A percentile compares a stretch with the other conserved stretches of the same genome.
Conservation (phyloP, 202 grass and related monocot species). For the Brachypodium distachyon region DNA sequence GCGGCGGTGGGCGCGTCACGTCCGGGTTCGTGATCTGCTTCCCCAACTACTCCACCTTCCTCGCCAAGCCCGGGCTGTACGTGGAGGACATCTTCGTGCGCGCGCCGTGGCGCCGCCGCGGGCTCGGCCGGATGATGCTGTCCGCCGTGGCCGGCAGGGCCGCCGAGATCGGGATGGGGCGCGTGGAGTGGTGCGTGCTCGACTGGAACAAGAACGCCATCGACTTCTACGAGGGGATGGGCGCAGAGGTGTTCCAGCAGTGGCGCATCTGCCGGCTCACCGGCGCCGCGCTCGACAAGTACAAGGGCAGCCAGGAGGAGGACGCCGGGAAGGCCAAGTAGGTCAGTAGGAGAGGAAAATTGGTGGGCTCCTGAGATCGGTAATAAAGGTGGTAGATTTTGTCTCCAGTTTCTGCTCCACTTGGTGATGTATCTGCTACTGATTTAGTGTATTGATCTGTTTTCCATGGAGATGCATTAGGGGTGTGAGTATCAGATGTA, state of each 20-base stretch:
- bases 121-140: slow-evolving; percentile 75
- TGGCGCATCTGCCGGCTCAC: slow-evolving; percentile 85
- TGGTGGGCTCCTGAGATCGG: background rate
- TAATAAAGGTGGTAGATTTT: slow-evolving; percentile 22
- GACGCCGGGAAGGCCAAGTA: background rate
- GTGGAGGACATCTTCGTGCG: slow-evolving; percentile 78
- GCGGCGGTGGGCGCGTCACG: slow-evolving; percentile 17
- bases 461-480: background rate
- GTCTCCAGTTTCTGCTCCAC: background rate
- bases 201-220: slow-evolving; percentile 92
- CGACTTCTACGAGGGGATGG: slow-evolving; percentile 84
- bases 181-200: slow-evolving; percentile 84
- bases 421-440: background rate
- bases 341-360: background rate
- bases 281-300: slow-evolving; percentile 42
- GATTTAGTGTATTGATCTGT: background rate
- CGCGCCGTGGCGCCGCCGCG: slow-evolving; percentile 68
- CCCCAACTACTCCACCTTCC: slow-evolving; percentile 70
- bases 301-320: slow-evolving; percentile 32
- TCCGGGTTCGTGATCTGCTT: slow-evolving; percentile 63
- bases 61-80: slow-evolving; percentile 58
- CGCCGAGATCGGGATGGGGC: slow-evolving; percentile 63
- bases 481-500: background rate
- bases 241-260: slow-evolving; percentile 74
- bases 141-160: slow-evolving; percentile 62